Base-by-base conservation (phyloP, 192 early-diverging fungal genomes). In the Phycomyces blakesleeanus region DNA sequence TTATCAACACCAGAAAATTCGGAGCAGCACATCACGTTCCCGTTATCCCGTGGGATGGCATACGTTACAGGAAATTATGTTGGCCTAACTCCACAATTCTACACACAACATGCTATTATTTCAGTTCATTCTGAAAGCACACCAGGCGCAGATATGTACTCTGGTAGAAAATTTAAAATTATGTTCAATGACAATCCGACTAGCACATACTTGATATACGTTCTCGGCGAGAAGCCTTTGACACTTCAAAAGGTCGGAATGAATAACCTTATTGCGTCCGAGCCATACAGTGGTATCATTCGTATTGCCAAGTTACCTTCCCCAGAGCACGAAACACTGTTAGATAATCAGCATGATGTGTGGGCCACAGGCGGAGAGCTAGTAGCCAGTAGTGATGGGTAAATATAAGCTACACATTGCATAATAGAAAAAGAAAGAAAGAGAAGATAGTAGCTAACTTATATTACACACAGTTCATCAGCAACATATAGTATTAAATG, bases 1-100 rank as follows among this genome's bases (percentile, higher is more conserved):
- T 26, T 75, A 20, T 55, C 54, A 1, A 58, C 18, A 24, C 8
- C 42, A 27, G 37, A 53, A 11, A 59, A 61, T 41, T 10, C 52
- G 15, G 38, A 44, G 11, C 26, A 49, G 21, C 14, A 22, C 18
- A 59, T 75, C 29, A 51, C 53, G 6, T 75, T 75, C 39, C 73
- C 73, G 14, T 34, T 75, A 18, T 20, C 55, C 0, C 53, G 68
- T 25, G 73, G 73, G 26, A 75, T 69, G 68, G 44, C 67, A 3
- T 75, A 63, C 51, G 62, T 75, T 42, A 75, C 73, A 21, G 57
- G 52, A 26, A 40, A 59, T 29, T 75, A 70, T 34, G 16, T 37
- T 9, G 25, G n/a, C n/a, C 59, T 75, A 53, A 75, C 73, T 16
- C 73, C 73, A 29, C 64, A 70, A 25, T 66, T 75, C 16, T 67